phyloP scores from a whole-genome alignment of 148 eudicot species.

The Persicaria maculosa region DNA sequence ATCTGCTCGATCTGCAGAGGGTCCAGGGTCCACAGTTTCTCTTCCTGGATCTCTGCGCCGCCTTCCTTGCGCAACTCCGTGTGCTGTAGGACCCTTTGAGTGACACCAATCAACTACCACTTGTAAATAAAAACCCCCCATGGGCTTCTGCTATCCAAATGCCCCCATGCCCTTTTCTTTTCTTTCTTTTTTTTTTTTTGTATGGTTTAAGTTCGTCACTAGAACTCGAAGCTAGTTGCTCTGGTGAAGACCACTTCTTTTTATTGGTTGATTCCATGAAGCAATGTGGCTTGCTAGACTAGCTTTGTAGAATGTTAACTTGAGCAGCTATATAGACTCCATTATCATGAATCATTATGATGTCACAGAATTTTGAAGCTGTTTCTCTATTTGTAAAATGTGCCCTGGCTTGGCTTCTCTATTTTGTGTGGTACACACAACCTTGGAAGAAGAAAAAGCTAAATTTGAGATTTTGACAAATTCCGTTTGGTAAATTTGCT shows the following conservation, averaged over 20 bases:
- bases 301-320: conserved; percentile 3
- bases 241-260: not conserved
- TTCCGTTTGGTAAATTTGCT: too few species aligned
- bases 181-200: not conserved
- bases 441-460: too few species aligned
- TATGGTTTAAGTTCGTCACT: conserved; percentile 1
- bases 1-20: conserved; percentile 89
- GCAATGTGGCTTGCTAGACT: not conserved
- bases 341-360: conserved; percentile 1
- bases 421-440: not conserved
- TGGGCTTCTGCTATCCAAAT: conserved; percentile 5
- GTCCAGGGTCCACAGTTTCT: conserved; percentile 83
- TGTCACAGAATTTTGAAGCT: not conserved
- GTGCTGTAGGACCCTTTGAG: conserved; percentile 41
- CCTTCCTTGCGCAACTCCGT: conserved; percentile 90
- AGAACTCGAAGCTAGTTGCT: not conserved
- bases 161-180: not conserved
- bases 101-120: not conserved
- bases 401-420: not conserved
- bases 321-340: not conserved
- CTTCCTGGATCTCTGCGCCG: conserved; percentile 87
- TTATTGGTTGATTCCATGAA: conserved; percentile 4
- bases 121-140: not conserved
- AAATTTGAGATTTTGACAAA: too few species aligned
- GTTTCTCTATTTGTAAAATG: not conserved